These are phyloP conservation scores for Pleodorina starrii DNA, from an alignment of 139 green algal genomes.

Conservation along the genomic window DNA sequence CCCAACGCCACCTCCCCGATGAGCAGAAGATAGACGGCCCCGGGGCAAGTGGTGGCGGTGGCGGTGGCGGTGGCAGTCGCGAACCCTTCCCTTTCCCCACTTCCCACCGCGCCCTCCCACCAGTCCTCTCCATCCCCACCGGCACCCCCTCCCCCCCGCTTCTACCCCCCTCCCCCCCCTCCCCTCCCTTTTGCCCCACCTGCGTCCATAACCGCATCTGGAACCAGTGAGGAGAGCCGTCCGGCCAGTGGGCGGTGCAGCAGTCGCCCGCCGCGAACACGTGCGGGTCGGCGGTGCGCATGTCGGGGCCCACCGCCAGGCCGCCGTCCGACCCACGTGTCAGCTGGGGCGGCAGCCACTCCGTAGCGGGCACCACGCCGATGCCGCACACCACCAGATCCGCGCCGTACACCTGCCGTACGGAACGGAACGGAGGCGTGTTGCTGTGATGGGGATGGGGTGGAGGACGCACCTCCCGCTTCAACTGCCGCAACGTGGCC, in stretches of 20 bases:
- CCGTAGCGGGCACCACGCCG: slow-evolving; percentile 75
- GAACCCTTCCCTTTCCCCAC: no score
- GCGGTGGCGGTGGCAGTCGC: no score
- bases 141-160: no score
- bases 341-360: slow-evolving; percentile 73
- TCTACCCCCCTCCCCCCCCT: not conserved
- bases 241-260: slow-evolving; percentile 56
- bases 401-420: slow-evolving; percentile 47
- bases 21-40: no score
- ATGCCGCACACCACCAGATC: slow-evolving; percentile 84
- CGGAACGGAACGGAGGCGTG: not conserved
- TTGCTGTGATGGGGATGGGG: no score
- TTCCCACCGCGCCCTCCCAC: no score
- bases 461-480: no score
- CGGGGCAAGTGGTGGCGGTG: no score
- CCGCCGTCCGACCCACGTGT: slow-evolving; percentile 72
- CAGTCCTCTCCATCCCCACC: no score
- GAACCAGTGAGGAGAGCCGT: slow-evolving; percentile 79
- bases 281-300: slow-evolving; percentile 42
- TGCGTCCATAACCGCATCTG: slow-evolving; percentile 80
- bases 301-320: slow-evolving; percentile 72
- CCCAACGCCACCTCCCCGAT: no score
- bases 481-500: no score
- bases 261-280: slow-evolving; percentile 88
- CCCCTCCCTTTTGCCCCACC: slow-evolving; percentile 2